Base-by-base conservation (phyloP, 352 stramenopile genomes). In the Pythium dissotocum region DNA sequence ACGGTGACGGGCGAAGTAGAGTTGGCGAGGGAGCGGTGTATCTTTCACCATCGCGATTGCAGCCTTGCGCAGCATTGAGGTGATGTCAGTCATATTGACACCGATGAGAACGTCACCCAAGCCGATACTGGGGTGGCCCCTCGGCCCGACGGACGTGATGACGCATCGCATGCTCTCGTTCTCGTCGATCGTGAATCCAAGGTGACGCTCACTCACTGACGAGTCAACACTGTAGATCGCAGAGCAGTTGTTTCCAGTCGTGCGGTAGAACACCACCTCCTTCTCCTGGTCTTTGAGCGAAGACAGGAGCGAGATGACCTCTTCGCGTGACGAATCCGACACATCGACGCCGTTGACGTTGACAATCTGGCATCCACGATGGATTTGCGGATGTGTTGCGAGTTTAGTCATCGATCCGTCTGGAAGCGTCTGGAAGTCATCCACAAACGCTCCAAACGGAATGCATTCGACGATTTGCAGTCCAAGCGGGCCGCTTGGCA, bases 321-420 rank as follows among this genome's bases (percentile, higher is more conserved):
- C 65, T 52, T 89, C 71, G 7, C 80, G 76, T 3, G 73, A 38
- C 5, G 54, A 60, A 3, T n/a, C 58, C 6, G 82, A 85, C 8
- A 88, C 77, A 30, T 88, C 79, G 4, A 55, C 49, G n/a, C 70
- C 76, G 59, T 90, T 89, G 24, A 90, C 75, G 48, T 72, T 67
- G 44, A 90, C 54, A 40, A 90, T 80, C 32, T 82, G 80, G 35
- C 80, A 88, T 1, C 82, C 80, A 9, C 79, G 69, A 67, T 90
- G 76, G 49, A 87, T 70, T 26, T 73, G 69, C 6, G 69, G 58
- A 42, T 82, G 55, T 21, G 55, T 62, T 18, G 72, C 72, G 1
- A 89, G 63, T 18, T 75, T 74, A 10, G 77, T 85, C 46, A 66
- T 61, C 0, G 75, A 75, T 16, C 77, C 77, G 26, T 87, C 76